phyloP scores from a whole-genome alignment of 2,329 filamentous ascomycete genomes.

The Aschersonia sp. region DNA sequence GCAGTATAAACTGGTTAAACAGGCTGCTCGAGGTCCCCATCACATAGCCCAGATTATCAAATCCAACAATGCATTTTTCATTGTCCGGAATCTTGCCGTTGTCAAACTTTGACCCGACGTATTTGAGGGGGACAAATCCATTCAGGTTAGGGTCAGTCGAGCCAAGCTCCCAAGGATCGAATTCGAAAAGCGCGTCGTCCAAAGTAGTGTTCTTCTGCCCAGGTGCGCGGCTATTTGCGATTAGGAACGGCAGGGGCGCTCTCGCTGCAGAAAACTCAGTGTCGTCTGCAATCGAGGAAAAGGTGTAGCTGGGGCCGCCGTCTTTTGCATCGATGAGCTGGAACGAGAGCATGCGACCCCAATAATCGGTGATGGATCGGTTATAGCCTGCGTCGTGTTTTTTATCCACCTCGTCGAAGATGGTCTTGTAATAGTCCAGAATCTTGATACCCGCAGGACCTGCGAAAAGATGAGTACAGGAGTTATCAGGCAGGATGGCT shows the following conservation, averaged over 20 bases:
- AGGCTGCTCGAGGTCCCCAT: constrained; percentile 72
- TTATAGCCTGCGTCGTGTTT: constrained; percentile 27
- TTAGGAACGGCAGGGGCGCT: constrained; percentile 33
- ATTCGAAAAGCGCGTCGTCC: constrained; percentile 49
- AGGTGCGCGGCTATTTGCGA: constrained; percentile 32
- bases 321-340: constrained; percentile 66
- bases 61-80: constrained; percentile 40
- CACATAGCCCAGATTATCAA: constrained; percentile 65
- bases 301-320: constrained; percentile 66
- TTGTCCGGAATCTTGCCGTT: constrained; percentile 30
- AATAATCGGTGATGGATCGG: constrained; percentile 74
- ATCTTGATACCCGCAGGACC: constrained; percentile 21
- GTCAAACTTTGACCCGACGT: constrained; percentile 43
- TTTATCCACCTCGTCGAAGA: constrained; percentile 17
- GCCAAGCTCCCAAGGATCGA: constrained; percentile 52
- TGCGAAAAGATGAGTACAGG: neutral
- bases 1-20: constrained; percentile 58
- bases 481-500: neutral
- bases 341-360: constrained; percentile 74
- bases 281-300: constrained; percentile 48
- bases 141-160: constrained; percentile 44
- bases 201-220: constrained; percentile 25
- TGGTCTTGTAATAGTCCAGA: constrained; percentile 21
- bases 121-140: constrained; percentile 44
- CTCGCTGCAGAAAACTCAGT: constrained; percentile 24